Evolutionary conservation across 2,329 filamentous ascomycete species (phyloP), one percentile per base, ranked within the genome.

Genomic region (Zasmidium cellare): DNA sequence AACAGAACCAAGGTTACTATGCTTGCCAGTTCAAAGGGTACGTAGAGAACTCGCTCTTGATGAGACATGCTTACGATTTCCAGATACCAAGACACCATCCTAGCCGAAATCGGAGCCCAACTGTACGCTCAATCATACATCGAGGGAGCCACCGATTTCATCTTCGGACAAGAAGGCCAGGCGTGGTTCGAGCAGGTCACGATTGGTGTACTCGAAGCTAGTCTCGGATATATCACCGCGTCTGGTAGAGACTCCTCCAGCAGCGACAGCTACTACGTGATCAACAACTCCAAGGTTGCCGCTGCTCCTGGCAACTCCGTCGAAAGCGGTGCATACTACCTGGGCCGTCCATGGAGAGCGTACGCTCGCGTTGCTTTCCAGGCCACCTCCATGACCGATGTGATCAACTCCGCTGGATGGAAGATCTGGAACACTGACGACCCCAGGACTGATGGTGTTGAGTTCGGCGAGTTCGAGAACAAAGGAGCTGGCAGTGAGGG

Each of bases 371-470:
- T 84, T 16, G 75, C 77, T 11, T 78, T 83, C 69, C 82, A 84
- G 69, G 73, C 77, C 51, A 82, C 81, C 0, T 68, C 68, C 28
- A 74, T 89, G 71, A 77, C 76, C 9, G 72, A 74, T 22, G 82
- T 87, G 19, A 79, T 89, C 65, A 86, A 87, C 65, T 58, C 76
- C 1, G 79, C 80, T 0, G 86, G 86, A 0, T 88, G 86, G 85
- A 69, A 65, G 1, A 67, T 75, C 24, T 88, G 86, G 86, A 79
- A 78, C 57, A 72, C 64, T 1, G 75, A 74, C 2, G 74, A 80
- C 46, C 68, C 76, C n/a, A 76, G 78, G 35, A 85, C 82, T 1
- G 76, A 75, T 31, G 73, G 82, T 46, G 81, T 87, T 1, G 71
- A 75, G 23, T 87, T 83, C 61, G 82, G 73, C 9, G 86, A 88